Conservation (phyloP, 495 filamentous ascomycete genomes). For the Talaromyces adpressus region DNA sequence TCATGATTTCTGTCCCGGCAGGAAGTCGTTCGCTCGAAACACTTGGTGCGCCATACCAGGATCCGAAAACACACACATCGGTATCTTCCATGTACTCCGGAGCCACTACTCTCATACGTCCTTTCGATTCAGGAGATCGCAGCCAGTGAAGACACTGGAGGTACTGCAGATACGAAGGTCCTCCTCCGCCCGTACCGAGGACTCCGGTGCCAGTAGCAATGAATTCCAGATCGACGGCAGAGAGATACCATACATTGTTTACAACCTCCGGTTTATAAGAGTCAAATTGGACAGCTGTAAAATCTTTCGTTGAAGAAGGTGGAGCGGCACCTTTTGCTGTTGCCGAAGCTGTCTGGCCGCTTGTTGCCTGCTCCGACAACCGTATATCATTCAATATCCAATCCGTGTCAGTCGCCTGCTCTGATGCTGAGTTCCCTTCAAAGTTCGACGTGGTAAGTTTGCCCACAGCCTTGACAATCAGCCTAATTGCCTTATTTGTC, state of each 20-base stretch:
- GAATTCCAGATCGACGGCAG: conserved; percentile 18
- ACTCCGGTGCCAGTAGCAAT: conserved; percentile 20
- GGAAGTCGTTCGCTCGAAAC: conserved; percentile 21
- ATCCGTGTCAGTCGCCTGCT: not conserved
- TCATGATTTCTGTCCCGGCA: conserved; percentile 20
- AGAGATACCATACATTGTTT: conserved; percentile 28
- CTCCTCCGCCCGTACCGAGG: conserved; percentile 19
- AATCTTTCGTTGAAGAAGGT: conserved; percentile 5
- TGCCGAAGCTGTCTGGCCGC: not conserved
- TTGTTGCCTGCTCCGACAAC: not conserved
- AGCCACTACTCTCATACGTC: conserved; percentile 17
- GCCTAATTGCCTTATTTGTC: conserved; percentile 23
- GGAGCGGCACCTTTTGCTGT: conserved; percentile 1
- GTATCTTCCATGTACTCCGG: conserved; percentile 13
- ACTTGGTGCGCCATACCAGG: conserved; percentile 21
- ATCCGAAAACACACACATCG: conserved; percentile 16
- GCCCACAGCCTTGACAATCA: conserved; percentile 26
- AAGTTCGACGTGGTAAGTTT: conserved; percentile 11
- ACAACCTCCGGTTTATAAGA: conserved; percentile 43
- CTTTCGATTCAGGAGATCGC: conserved; percentile 4
- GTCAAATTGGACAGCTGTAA: conserved; percentile 28
- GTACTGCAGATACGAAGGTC: conserved; percentile 17
- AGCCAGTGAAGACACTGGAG: conserved; percentile 17
- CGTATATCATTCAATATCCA: conserved; percentile 3
- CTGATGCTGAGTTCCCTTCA: not conserved